Evolutionary conservation across 371 early-diverging fungal species (phyloP), one percentile per base, ranked within the genome.

Genomic region (Mortierella sp.): DNA sequence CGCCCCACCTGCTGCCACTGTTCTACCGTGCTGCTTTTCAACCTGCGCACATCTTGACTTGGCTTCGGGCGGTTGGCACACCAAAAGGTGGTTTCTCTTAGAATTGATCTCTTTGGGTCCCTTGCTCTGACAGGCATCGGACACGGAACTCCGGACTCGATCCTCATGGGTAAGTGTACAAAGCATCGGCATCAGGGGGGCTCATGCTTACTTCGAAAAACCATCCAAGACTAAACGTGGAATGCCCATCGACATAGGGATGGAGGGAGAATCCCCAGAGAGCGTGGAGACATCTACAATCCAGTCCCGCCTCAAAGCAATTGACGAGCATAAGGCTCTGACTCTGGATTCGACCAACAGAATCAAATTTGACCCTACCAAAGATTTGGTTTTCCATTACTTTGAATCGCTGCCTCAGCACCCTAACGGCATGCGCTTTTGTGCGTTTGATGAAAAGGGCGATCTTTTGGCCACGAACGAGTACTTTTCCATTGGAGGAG

Each of bases 351-450:
- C 94, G 32, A 83, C 84, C 11, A 89, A 91, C 50, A 83, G 89
- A 27, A 93, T 97, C 71, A 78, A 81, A 15, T 97, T 97, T 75
- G 89, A 90, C 61, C 93, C 94, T 6, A 86, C 89, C 51, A 92
- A 90, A 79, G 89, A 95, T 54, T 79, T 97, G 78, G 84, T 93
- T 11, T 93, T 97, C 69, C 94, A 94, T 79, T 91, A 89, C 72
- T 89, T 88, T 72, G 91, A 95, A 59, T 87, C 91, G 0, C 83
- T 97, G 19, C 96, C 96, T 2, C 94, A 95, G 63, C 98, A 97
- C 75, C 96, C 98, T 12, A 97, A 97, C 72, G 98, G 98, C 46
- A 92, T 97, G 88, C 91, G 97, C 12, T 93, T 97, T 72, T 92
- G 94, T 46, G 94, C 90, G 28, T 95, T 91, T 72, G 93, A 95